Conservation (phyloP, 257 asterid species). For the Solanum medicagineum region DNA sequence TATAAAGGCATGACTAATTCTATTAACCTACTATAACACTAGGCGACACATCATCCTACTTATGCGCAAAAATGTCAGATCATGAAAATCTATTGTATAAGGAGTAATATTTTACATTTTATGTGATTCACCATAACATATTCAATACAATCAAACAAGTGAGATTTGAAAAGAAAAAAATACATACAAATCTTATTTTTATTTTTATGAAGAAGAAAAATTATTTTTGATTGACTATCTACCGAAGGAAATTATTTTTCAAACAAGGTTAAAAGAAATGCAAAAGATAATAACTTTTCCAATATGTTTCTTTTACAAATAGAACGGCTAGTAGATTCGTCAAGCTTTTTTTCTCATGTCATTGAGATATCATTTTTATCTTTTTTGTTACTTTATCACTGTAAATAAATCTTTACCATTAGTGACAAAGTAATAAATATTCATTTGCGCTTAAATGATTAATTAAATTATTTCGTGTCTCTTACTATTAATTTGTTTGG, state of each 20-base stretch:
- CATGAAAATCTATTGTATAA: too few species aligned
- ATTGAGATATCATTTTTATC: neutral
- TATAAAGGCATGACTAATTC: too few species aligned
- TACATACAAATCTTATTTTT: rapidly evolving
- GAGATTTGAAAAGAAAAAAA: rapidly evolving
- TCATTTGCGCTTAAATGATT: neutral
- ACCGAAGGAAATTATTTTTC: neutral
- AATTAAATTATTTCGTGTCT: neutral
- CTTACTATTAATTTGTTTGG: neutral
- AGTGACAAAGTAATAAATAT: neutral
- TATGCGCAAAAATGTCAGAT: too few species aligned
- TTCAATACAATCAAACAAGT: too few species aligned
- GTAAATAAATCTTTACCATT: neutral
- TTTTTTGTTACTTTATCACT: neutral
- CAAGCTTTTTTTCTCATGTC: neutral
- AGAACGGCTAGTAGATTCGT: neutral
- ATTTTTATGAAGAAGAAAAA: neutral
- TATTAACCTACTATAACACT: too few species aligned
- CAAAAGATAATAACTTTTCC: neutral
- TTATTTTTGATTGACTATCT: rapidly evolving
- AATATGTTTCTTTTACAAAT: neutral
- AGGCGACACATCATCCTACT: too few species aligned
- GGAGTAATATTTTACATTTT: too few species aligned
- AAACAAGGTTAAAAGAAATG: too few species aligned
- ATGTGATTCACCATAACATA: too few species aligned